Base-by-base conservation (phyloP, 371 early-diverging fungal genomes). In the Syncephalis plumigaleata region DNA sequence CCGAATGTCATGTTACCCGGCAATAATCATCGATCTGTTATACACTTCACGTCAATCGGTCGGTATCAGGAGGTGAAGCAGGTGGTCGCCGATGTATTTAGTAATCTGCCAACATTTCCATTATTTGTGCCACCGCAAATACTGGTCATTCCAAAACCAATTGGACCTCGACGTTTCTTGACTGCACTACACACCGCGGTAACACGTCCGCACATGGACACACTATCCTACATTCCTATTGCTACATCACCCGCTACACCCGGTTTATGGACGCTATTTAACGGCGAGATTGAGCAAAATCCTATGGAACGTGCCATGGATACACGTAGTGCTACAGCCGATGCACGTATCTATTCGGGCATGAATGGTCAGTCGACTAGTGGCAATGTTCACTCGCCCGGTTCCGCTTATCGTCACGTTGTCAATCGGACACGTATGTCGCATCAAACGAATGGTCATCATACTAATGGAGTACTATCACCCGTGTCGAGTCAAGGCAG, bases 301-400 rank as follows among this genome's bases (percentile, higher is more conserved):
- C 40, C 40, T 5, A 40, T 40, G 40, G 40, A 40, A 5, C 21
- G 31, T 31, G 31, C 31, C 11, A 31, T 31, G 31, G 31, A 31
- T 4, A 7, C 31, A 11, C 31, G 31, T 31, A 31, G 31, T 31
- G 31, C 11, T 31, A 31, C 31, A 11, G 31, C 31, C 31, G 31
- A 31, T 31, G 7, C 31, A 31, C 31, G 31, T 11, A 31, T 31
- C 31, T 31, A 31, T 31, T 31, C 31, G 7, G 31, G 31, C 11
- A 11, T 11, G 7, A 31, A 31, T 31, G 31, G 31, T 11, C 4
- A 31, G 68, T 70, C 9, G 81, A 70, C 60, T 61, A 65, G 31
- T 80, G 88, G 3, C 70, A 81, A 17, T 77, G 81, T 11, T 74
- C 80, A n/a, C n/a, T n/a, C n/a, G n/a, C n/a, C n/a, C n/a, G n/a